Evolutionary conservation across 2,329 filamentous ascomycete genomes (phyloP), one percentile per base, ranked within the genome.

Genomic region (Cladosporium sp.): DNA sequence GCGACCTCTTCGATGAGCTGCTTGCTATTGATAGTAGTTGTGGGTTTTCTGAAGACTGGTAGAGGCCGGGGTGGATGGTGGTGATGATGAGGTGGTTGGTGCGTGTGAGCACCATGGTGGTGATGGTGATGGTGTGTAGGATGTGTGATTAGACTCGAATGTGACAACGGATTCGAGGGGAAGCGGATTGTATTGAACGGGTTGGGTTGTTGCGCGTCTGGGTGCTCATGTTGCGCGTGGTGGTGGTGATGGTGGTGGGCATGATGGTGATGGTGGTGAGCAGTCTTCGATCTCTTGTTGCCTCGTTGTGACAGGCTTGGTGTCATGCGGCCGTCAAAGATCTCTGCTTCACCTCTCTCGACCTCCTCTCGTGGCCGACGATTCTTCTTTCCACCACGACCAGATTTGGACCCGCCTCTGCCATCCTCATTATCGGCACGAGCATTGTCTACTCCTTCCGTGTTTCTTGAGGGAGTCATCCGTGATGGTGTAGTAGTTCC

Each of bases 331-430:
- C 88, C 89, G 37, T 84, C 85, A 65, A 82, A 86, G 65, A 87
- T 87, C 66, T 95, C 91, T 67, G 88, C 77, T 52, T 87, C 92
- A 35, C 83, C 82, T 68, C 85, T 86, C 33, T 77, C 77, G 3
- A 92, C 90, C 53, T 95, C 92, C 62, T 96, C 91, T 74, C 92
- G 92, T 2, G 89, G 81, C 76, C 92, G 91, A 67, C 91, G 75
- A 26, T 35, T 28, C 31, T 56, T 63, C 37, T 56, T 63, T 12
- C 61, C 61, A 33, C 61, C 61, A 1, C 77, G 67, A 18, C 70
- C 68, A n/a, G 68, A 61, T 11, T 81, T 80, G 5, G 81, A 81
- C 14, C 74, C 72, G 44, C 78, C 78, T 40, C 83, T 80, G 65
- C 75, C 71, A 59, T 71, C 69, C 26, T 71, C 71, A 76, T 76